phyloP scores from a whole-genome alignment of 345 rosid species.

The Eucalyptus victrix region DNA sequence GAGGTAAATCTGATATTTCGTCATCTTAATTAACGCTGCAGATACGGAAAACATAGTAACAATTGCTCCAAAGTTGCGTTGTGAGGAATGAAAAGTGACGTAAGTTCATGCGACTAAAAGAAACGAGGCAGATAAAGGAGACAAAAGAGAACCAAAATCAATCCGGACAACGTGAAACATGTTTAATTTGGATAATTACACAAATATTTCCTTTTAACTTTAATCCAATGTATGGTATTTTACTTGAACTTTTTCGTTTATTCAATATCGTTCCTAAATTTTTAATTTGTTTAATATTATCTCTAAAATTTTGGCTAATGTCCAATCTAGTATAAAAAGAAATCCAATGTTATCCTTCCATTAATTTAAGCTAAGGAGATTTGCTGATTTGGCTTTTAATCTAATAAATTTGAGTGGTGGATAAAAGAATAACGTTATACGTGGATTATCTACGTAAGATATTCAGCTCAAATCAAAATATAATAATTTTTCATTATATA shows the following conservation, averaged over 20 bases:
- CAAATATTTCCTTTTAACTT: not conserved
- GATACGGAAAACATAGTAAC: not conserved
- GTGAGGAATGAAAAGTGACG: not conserved
- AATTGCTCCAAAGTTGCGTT: not conserved
- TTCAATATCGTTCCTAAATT: fast-evolving
- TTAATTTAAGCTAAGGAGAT: not conserved
- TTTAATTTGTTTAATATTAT: not conserved
- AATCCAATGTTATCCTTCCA: not conserved
- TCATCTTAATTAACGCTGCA: not conserved
- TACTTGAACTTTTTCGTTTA: too few species aligned
- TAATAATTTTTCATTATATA: not conserved
- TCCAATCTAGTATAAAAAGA: not conserved
- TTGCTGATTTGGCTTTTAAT: not conserved
- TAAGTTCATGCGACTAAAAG: not conserved
- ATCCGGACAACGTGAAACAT: not conserved
- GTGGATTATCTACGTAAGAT: not conserved
- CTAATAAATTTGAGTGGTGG: not conserved
- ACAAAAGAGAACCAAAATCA: not conserved
- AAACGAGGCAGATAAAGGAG: not conserved
- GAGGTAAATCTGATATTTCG: not conserved
- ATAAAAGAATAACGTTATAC: not conserved
- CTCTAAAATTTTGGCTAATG: not conserved
- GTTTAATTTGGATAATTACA: not conserved
- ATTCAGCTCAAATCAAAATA: not conserved
- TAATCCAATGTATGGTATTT: too few species aligned